Conservation (phyloP, 2,329 filamentous ascomycete species). For the Capronia epimyces region DNA sequence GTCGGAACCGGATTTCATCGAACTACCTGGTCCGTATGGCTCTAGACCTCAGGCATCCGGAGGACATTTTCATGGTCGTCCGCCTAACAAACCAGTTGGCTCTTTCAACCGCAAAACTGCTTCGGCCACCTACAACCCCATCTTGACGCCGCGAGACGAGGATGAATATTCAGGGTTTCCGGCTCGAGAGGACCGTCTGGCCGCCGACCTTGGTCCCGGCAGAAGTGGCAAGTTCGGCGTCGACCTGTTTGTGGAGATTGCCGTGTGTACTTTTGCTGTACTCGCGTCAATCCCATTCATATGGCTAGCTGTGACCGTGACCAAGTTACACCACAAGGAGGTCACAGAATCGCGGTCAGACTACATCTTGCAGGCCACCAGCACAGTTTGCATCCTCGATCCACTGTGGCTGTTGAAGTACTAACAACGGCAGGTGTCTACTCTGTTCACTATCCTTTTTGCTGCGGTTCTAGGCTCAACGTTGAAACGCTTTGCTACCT, state of each 20-base stretch:
- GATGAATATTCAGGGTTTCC: background rate
- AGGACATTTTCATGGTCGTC: background rate
- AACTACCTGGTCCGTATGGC: constrained; percentile 11
- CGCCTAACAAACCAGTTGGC: constrained; percentile 1
- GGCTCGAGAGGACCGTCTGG: background rate
- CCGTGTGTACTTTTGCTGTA: constrained; percentile 13
- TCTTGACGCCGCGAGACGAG: constrained; percentile 7
- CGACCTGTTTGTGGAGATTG: constrained; percentile 17
- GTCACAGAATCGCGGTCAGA: constrained; percentile 10
- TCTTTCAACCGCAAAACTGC: constrained; percentile 4
- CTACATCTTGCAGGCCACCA: constrained; percentile 12
- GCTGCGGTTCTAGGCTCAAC: constrained; percentile 23
- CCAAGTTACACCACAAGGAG: constrained; percentile 4
- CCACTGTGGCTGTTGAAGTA: background rate
- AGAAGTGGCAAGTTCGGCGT: constrained; percentile 15
- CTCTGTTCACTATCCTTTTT: constrained; percentile 27
- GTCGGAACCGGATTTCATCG: constrained; percentile 10
- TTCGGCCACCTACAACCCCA: constrained; percentile 12
- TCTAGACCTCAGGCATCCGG: background rate
- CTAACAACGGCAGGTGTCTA: constrained; percentile 11
- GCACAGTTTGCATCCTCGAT: constrained; percentile 2
- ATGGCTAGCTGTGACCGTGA: constrained; percentile 15
- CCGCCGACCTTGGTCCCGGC: constrained; percentile 1
- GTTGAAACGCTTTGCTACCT: constrained; percentile 22
- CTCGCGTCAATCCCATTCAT: constrained; percentile 12